Evolutionary conservation across 2,329 filamentous ascomycete species (phyloP), one percentile per base, ranked within the genome.

Genomic region (Lecanoromycetidae sp.): DNA sequence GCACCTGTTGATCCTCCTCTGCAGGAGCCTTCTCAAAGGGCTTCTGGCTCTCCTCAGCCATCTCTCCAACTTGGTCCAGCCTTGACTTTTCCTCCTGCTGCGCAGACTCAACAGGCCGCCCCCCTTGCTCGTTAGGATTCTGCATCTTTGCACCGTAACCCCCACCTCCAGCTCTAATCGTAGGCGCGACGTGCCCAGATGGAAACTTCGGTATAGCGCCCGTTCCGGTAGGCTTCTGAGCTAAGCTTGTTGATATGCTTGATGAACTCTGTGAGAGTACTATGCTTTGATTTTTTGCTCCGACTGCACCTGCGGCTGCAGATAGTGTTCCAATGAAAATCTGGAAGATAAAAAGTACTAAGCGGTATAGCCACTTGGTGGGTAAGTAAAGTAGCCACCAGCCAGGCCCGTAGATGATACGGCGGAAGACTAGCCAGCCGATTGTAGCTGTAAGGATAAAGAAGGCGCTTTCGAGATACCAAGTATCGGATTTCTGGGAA

Each of bases 401-500:
- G 48, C 86, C 65, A 1, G 91, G 91, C 0, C 91, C 90, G 67
- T 93, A 98, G 6, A 98, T 60, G 33, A 90, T 71, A 36, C 91
- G 72, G 23, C 91, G 72, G 59, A 93, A 95, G 5, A 94, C 61
- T 6, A 98, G 73, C 91, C 91, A 98, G 25, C 70, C 72, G 34
- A 88, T 79, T 1, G 87, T 95, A 5, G 68, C 76, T 19, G 83
- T 59, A 13, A 96, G 74, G 56, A 95, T 73, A 61, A 88, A 93
- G 55, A 96, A 80, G 2, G 88, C 79, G 30, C 85, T 93, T 65
- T 91, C 84, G 27, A 98, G 75, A 62, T 98, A 98, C 91, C 91
- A 98, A 2, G 88, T 95, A 61, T 98, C 91, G 55, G 83, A 91
- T 72, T 98, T 98, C 61, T 93, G 87, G 54, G 85, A 91, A 52